phyloP scores from a whole-genome alignment of 495 filamentous ascomycete species.

The Penicillium canescens region DNA sequence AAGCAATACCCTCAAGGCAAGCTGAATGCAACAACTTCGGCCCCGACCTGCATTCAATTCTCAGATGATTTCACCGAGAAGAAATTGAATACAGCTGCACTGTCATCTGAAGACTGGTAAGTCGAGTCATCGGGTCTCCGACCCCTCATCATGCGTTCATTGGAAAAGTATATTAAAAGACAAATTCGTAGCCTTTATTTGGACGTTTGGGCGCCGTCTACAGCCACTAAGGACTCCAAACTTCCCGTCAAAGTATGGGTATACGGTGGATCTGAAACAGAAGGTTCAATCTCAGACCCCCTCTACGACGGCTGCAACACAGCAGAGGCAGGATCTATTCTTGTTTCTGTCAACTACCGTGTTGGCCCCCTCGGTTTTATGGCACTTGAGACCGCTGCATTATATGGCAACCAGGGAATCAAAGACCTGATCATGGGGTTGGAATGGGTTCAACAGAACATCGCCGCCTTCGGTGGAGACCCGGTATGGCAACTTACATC shows the following conservation, averaged over 20 bases:
- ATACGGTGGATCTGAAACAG: slow-evolving; percentile 31
- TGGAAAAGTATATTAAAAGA: neutral
- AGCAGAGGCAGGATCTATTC: slow-evolving; percentile 28
- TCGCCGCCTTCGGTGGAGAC: slow-evolving; percentile 28
- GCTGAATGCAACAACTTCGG: slow-evolving; percentile 15
- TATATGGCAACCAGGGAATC: slow-evolving; percentile 22
- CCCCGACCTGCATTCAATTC: slow-evolving; percentile 35
- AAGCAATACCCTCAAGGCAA: slow-evolving; percentile 8
- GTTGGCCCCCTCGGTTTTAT: slow-evolving; percentile 28
- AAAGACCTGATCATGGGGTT: slow-evolving; percentile 23
- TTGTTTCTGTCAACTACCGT: slow-evolving; percentile 39
- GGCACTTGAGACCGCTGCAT: slow-evolving; percentile 19
- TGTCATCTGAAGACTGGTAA: slow-evolving; percentile 35
- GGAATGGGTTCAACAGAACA: slow-evolving; percentile 29
- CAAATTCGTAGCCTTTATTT: slow-evolving; percentile 11
- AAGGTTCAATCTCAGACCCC: slow-evolving; percentile 16
- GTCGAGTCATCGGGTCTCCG: neutral
- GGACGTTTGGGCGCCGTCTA: slow-evolving; percentile 24
- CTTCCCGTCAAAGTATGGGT: slow-evolving; percentile 43
- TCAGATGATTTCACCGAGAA: slow-evolving; percentile 2
- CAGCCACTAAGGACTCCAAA: slow-evolving; percentile 31
- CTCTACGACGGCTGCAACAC: slow-evolving; percentile 40
- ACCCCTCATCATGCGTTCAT: neutral
- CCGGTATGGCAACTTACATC: slow-evolving; percentile 6
- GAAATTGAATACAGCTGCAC: slow-evolving; percentile 10